Evolutionary conservation across 495 filamentous ascomycete genomes (phyloP), one percentile per base, ranked within the genome.

Genomic region (Penicillium fimorum): DNA sequence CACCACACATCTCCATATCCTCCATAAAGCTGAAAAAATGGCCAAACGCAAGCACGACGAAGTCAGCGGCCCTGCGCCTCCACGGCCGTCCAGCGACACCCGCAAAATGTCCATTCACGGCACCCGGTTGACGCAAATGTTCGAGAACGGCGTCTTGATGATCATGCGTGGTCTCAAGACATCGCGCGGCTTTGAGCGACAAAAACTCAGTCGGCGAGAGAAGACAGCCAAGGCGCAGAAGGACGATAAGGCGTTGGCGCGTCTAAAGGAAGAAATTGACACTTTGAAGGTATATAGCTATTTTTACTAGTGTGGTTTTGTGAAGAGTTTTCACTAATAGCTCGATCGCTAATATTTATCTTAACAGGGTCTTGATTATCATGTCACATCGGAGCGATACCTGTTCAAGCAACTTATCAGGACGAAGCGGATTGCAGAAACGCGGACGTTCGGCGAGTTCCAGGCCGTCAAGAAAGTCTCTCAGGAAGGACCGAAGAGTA

Each of bases 151-250:
- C 57, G 80, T 82, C 32, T 82, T 80, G 51, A 68, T 82, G 20
- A 77, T 96, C 9, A 78, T 80, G 44, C 79, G 84, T 20, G 87
- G 84, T 0, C 76, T 96, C 37, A 96, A 94, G 69, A 76, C 82
- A 1, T 89, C 88, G 25, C 91, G 91, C 55, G 90, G 89, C 15
- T 93, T 93, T 69, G 92, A 96, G 74, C 79, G 91, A 59, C 92
- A 96, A 72, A 96, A 96, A 55, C 79, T 92, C 43, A 84, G 88
- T 30, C 86, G 91, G 50, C 76, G 91, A 35, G 76, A 88, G 22
- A 92, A 88, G 69, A 84, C 84, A 27, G 84, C 86, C 2, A 81
- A 77, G 60, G 50, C 69, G 20, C 76, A 80, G n/a, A 72, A 79
- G 18, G 68, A 73, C 35, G 40, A 38, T 2, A 56, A 61, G 60